A percentile compares a stretch with the other conserved stretches of the same genome.
Conservation (phyloP, 495 filamentous ascomycete genomes). For the Xylaria curta region DNA sequence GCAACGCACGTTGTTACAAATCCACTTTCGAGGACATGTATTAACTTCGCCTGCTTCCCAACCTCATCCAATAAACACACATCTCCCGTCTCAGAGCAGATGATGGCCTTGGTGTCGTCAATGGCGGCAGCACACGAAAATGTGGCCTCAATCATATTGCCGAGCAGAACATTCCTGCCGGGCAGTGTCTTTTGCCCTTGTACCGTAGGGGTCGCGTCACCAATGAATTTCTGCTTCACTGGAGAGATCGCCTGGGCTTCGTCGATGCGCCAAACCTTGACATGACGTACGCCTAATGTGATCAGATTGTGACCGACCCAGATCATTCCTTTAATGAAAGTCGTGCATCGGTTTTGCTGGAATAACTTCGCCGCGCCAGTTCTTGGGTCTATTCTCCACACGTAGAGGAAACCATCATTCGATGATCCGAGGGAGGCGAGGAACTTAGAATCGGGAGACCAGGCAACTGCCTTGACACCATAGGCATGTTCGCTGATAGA, state of each 20-base stretch:
- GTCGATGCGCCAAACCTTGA: constrained; percentile 91
- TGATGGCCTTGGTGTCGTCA: constrained; percentile 69
- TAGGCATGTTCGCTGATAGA: constrained; percentile 89
- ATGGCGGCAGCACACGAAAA: constrained; percentile 82
- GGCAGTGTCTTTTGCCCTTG: constrained; percentile 58
- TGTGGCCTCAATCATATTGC: constrained; percentile 75
- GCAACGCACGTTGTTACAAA: constrained; percentile 70
- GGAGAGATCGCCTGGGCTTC: constrained; percentile 57
- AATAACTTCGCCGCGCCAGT: constrained; percentile 87
- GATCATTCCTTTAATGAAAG: constrained; percentile 78
- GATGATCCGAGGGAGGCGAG: constrained; percentile 85
- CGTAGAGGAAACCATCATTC: constrained; percentile 92
- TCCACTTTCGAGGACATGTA: constrained; percentile 64
- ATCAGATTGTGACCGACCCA: constrained; percentile 75
- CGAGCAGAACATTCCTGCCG: constrained; percentile 76
- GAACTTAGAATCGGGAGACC: constrained; percentile 85
- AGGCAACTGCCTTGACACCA: constrained; percentile 86
- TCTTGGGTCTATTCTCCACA: constrained; percentile 84
- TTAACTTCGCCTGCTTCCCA: constrained; percentile 71
- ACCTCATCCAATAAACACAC: constrained; percentile 83
- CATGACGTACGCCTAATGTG: constrained; percentile 84
- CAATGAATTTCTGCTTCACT: constrained; percentile 53
- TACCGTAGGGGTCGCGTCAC: constrained; percentile 46
- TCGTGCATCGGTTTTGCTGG: constrained; percentile 93
- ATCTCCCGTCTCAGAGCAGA: constrained; percentile 75